Conservation (phyloP, 768 basidiomycete genomes). For the Podaxis mareebaensis region DNA sequence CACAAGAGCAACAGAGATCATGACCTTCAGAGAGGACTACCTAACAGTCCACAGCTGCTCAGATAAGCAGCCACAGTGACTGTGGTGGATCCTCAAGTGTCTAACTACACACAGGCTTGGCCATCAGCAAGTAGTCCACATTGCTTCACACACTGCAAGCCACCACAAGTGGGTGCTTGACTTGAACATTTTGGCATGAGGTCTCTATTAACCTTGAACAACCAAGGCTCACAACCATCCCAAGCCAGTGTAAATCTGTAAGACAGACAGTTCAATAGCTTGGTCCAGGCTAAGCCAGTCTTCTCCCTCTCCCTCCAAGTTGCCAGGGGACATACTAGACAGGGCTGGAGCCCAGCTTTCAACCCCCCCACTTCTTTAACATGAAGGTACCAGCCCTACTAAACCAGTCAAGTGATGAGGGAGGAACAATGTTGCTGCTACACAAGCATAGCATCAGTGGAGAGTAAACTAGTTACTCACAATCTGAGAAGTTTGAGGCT, state of each 20-base stretch:
- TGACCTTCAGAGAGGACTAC: constrained; percentile 39
- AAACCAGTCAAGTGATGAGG: not conserved
- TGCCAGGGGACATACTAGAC: constrained; percentile 23
- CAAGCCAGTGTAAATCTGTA: constrained; percentile 29
- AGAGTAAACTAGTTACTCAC: too few species aligned
- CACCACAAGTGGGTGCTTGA: constrained; percentile 27
- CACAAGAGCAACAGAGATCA: constrained; percentile 33
- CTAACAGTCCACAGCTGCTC: constrained; percentile 29
- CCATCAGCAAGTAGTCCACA: constrained; percentile 43
- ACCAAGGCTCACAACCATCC: not conserved
- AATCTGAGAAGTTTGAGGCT: too few species aligned
- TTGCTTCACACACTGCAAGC: constrained; percentile 31
- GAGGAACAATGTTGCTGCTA: too few species aligned
- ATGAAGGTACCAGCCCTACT: constrained; percentile 1
- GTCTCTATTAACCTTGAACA: not conserved
- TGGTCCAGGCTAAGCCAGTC: constrained; percentile 35
- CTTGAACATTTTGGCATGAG: not conserved
- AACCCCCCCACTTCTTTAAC: not conserved
- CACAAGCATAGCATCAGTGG: too few species aligned
- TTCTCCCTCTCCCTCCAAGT: constrained; percentile 20
- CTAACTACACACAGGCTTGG: constrained; percentile 37
- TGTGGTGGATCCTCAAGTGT: constrained; percentile 36
- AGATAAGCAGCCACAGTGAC: constrained; percentile 26
- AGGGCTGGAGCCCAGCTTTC: constrained; percentile 2
- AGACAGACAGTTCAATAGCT: constrained; percentile 35